Evolutionary conservation across 305 asterid species (phyloP), one percentile per base, ranked within the genome.

Genomic region (Fraxinus angustifolia): DNA sequence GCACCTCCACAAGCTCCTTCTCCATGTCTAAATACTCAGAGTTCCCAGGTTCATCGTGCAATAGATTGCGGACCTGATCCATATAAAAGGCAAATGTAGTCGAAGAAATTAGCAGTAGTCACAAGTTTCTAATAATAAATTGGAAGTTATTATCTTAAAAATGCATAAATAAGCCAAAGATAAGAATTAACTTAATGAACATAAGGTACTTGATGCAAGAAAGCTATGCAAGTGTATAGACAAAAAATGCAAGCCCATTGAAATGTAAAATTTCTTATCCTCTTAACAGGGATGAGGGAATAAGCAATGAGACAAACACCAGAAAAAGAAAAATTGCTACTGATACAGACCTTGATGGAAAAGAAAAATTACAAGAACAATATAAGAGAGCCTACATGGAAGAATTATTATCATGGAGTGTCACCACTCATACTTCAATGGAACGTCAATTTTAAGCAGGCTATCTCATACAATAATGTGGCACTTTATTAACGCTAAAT

Each of bases 1-100:
- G 90, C 90, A 93, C 99, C 99, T 96, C 99, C n/a, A 40, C 86
- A 45, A 96, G 99, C 89, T 94, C 99, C 89, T 92, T 96, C 89
- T 94, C 98, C 98, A 96, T 91, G 89, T 94, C 98, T 87, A 91
- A 53, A 82, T 86, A 94, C 72, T 96, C 98, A 12, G 99, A 79
- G 87, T 96, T 96, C 84, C 87, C 88, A 53, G 94, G 93, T 53
- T 94, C 98, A 85, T 91, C 96, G 14, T 81, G 84, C 90, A 96
- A 84, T 71, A 96, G 86, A 14, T 86, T 68, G 80, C 88, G 95
- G 75, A 96, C 96, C 99, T 94, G 90, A 45, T 71, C 75, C 83
- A 87, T 33, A 60, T 28, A 73, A 78, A 56, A 79, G 45, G 34
- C 5, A 68, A 40, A 67, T 1, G 78, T 34, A 2, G 28, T 60